A percentile compares a stretch with the other conserved stretches of the same genome.
These are phyloP conservation scores for Baeospora myosura DNA, from an alignment of 1,284 basidiomycete species.

Conservation along the genomic window DNA sequence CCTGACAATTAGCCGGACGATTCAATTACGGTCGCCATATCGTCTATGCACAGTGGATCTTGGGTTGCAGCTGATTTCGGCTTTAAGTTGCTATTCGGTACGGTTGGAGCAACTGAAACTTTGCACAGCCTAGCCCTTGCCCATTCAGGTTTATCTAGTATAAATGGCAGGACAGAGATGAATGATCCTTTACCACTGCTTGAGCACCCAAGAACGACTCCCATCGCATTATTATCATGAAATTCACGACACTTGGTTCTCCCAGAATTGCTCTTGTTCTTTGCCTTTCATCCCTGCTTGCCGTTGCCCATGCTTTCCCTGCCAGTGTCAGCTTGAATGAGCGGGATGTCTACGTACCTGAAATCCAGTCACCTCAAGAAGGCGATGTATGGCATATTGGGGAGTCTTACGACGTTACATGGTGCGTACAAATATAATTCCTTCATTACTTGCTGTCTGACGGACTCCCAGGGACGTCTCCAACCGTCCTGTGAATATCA, in stretches of 20 bases:
- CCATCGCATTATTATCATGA: not conserved
- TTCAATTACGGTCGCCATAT: too few relatives aligned
- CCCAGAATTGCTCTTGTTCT: not conserved
- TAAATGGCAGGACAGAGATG: too few relatives aligned
- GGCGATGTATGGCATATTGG: slow-evolving; percentile 37
- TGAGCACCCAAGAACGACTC: too few relatives aligned
- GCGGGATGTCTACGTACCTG: slow-evolving; percentile 44
- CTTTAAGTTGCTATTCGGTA: too few relatives aligned
- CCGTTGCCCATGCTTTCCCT: not conserved
- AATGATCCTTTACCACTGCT: too few relatives aligned
- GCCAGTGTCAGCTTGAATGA: too few relatives aligned
- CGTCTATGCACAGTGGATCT: too few relatives aligned
- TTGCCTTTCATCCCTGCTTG: not conserved
- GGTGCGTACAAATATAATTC: slow-evolving; percentile 23
- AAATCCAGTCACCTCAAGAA: slow-evolving; percentile 28
- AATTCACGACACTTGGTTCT: slow-evolving; percentile 1
- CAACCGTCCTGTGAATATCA: slow-evolving; percentile 34
- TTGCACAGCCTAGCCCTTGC: too few relatives aligned
- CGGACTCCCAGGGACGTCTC: slow-evolving; percentile 29
- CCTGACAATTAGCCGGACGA: too few relatives aligned
- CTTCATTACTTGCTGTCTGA: not conserved
- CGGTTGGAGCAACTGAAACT: too few relatives aligned
- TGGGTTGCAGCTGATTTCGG: too few relatives aligned
- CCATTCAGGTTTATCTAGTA: too few relatives aligned
- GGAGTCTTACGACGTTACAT: slow-evolving; percentile 34